Evolutionary conservation across 2,329 filamentous ascomycete genomes (phyloP), one percentile per base, ranked within the genome.

Genomic region (Cordyceps farinosa): DNA sequence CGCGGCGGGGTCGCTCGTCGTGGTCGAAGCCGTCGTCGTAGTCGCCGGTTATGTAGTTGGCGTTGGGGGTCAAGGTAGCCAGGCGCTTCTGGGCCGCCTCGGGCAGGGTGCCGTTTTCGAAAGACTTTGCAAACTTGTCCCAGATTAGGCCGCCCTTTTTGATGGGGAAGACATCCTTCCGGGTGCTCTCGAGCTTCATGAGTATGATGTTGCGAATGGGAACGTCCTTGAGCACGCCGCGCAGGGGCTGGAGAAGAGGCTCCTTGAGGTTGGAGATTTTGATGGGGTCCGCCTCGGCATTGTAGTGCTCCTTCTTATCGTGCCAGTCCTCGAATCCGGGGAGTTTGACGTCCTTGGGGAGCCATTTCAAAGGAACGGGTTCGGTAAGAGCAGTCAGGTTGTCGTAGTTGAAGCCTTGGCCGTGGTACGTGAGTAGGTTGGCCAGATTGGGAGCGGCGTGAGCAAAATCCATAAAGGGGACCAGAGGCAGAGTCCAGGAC

Each of bases 181-280:
- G 73, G 0, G 78, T 80, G 50, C 78, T 80, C 61, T 81, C 79
- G 2, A 81, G 70, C n/a, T 78, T 73, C 2, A 81, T 61, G n/a
- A 80, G 65, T 13, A 81, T 67, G 5, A 81, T 70, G 62, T 81
- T 78, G 54, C 78, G 77, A 61, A 81, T 76, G 10, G 73, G 72
- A 7, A 79, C 69, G 1, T 70, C 66, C 8, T 65, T 42, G 6
- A 77, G 60, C 47, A 68, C 69, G 8, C 65, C 66, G 1, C 67
- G 67, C 2, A 77, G 67, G 1, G 63, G 65, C 8, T 72, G 52
- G 0, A 76, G 65, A 0, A 79, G 54, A 0, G 70, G 69, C 10
- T 76, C 68, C 3, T 76, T 64, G 3, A 76, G 67, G 42, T 80
- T 80, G 0, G 75, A 73, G n/a, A 79, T 71, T 52, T 74, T 77